Conservation (phyloP, 192 early-diverging fungal species). For the Phycomyces blakesleeanus region DNA sequence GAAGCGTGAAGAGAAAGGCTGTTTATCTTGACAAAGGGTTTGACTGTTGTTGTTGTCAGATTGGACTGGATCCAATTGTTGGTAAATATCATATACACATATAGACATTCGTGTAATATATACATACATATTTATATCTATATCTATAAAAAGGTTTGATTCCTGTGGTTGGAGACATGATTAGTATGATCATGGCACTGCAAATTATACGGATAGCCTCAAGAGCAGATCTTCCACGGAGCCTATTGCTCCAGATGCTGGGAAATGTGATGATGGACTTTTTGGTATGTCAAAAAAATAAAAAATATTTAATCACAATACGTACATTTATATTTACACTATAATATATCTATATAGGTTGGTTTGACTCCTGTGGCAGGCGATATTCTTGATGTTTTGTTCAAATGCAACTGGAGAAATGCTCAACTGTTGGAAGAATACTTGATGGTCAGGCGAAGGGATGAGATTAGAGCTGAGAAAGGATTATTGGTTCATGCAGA, state of each 20-base stretch:
- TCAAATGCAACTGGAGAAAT: conserved; percentile 50
- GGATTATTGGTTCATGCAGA: conserved; percentile 2
- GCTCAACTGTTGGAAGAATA: conserved; percentile 46
- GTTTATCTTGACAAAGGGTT: conserved; percentile 43
- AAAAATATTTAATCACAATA: background rate
- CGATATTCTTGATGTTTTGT: conserved; percentile 47
- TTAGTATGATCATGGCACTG: conserved; percentile 38
- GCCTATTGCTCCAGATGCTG: conserved; percentile 38
- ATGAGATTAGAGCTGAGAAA: conserved; percentile 28
- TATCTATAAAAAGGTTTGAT: no score
- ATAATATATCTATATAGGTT: conserved; percentile 25
- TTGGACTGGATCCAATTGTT: conserved; percentile 47
- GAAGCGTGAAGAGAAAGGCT: conserved; percentile 42
- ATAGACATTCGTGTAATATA: no score
- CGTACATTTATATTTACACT: background rate
- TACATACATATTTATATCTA: no score
- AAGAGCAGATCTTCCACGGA: conserved; percentile 41
- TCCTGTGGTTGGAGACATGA: conserved; percentile 46
- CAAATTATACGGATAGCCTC: conserved; percentile 38
- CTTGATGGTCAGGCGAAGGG: conserved; percentile 30
- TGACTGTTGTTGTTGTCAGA: conserved; percentile 33
- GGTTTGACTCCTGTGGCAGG: conserved; percentile 50
- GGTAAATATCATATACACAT: conserved; percentile 27
- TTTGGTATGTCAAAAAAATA: conserved; percentile 31
- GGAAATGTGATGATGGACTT: conserved; percentile 50